Base-by-base conservation (phyloP, 352 stramenopile species). In the Phytophthora pini region DNA sequence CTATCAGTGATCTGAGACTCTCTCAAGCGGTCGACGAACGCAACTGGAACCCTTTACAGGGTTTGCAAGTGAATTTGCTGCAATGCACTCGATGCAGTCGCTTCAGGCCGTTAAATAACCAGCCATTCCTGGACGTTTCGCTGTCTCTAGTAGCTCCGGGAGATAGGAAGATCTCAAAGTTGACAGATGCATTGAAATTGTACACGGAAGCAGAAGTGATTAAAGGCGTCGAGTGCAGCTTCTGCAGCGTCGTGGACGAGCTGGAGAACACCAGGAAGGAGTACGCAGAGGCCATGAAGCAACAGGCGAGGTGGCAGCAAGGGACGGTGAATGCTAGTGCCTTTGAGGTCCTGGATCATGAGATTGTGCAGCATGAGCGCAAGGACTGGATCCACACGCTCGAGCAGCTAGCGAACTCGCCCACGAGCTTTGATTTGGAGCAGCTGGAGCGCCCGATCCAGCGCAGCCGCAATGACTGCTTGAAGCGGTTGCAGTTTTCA, bases 21-120 rank as follows among this genome's bases (percentile, higher is more conserved):
- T 78, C 83, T 43, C 74, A 92, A 64, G 75, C 79, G 1, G 66
- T 92, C 62, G 82, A 92, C 24, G 70, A 84, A 48, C 72, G 79
- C 20, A 84, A 77, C 41, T 91, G 84, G 82, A 94, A 93, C 53
- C 88, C 88, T 12, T 53, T 96, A 29, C 78, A 91, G 24, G 88
- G 88, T 0, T 72, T 93, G 1, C 79, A 94, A 49, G 86, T 93
- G n/a, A 91, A 92, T 57, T 57, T 94, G 51, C 66, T 96, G 61
- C 79, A 90, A 61, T 96, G 88, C 65, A 72, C 67, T 7, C 65
- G 68, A n/a, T 96, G 88, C 53, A 65, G 63, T 34, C 67, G 75
- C 22, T 90, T 89, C 56, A 80, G 82, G 0, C 84, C 88, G 15
- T 82, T 96, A 61, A 83, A 70, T 12, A 92, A 92, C 61, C 78